phyloP scores from a whole-genome alignment of 257 asterid genomes.

The Verbena officinalis region DNA sequence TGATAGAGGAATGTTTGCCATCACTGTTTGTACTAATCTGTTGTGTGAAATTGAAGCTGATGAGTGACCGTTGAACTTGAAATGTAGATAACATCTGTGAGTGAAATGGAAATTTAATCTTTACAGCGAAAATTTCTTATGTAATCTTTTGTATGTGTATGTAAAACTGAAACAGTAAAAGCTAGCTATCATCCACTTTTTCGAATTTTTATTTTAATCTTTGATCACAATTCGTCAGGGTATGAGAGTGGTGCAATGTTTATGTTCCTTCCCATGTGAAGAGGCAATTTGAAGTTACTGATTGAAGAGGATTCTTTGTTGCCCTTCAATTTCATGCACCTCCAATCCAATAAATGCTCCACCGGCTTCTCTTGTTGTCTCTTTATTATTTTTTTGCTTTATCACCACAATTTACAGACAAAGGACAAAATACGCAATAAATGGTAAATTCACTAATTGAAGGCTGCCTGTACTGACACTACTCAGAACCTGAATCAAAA shows the following conservation, averaged over 20 bases:
- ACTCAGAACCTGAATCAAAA: conserved; percentile 23
- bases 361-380: not conserved
- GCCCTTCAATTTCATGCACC: not conserved
- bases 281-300: conserved; percentile 11
- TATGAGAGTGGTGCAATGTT: conserved; percentile 15
- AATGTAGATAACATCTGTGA: conserved; percentile 16
- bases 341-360: not conserved
- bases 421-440: conserved; percentile 23
- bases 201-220: not conserved
- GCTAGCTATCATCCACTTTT: not conserved
- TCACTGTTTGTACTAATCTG: not conserved
- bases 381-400: conserved; percentile 10
- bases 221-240: conserved; percentile 4
- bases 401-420: conserved; percentile 27
- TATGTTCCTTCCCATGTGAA: conserved; percentile 17
- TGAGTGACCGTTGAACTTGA: not conserved
- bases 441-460: conserved; percentile 13
- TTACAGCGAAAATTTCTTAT: too few relatives aligned
- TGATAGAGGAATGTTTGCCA: not conserved
- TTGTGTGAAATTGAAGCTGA: not conserved
- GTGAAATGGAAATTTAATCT: not conserved
- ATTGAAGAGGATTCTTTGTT: conserved; percentile 2
- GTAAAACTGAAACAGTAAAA: too few relatives aligned
- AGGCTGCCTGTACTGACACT: conserved; percentile 28
- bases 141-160: too few relatives aligned